These are phyloP conservation scores for Colletotrichum agaves DNA, from an alignment of 2,329 filamentous ascomycete species.

Conservation along the genomic window DNA sequence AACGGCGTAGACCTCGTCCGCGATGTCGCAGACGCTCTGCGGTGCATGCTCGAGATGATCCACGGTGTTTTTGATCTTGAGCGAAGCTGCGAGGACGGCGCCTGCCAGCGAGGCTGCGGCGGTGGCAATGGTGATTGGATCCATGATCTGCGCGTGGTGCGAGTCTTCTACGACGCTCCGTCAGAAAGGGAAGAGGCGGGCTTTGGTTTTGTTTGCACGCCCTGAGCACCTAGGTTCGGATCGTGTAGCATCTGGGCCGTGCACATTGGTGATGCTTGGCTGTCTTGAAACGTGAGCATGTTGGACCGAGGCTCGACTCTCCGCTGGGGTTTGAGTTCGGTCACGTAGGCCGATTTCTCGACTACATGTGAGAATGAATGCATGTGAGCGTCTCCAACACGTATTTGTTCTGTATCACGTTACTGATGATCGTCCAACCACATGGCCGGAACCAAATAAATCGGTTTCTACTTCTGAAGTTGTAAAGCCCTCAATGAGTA, in stretches of 20 bases:
- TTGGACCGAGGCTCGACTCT: conserved; percentile 10
- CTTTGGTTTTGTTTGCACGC: background rate
- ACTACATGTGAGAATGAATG: too few species aligned
- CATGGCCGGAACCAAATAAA: too few species aligned
- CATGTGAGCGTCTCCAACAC: background rate
- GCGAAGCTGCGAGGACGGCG: conserved; percentile 25
- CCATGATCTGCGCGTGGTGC: conserved; percentile 35
- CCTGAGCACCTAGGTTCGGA: background rate
- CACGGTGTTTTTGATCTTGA: conserved; percentile 30
- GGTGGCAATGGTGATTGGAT: conserved; percentile 43
- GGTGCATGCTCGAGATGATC: conserved; percentile 27
- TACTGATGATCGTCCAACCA: too few species aligned
- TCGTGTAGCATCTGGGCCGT: background rate
- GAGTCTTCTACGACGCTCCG: too few species aligned
- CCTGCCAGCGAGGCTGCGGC: conserved; percentile 31
- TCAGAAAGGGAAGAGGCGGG: too few species aligned
- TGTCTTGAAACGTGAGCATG: background rate
- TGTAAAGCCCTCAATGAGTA: too few species aligned
- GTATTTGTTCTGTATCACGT: too few species aligned
- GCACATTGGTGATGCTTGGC: background rate
- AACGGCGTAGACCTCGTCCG: conserved; percentile 32
- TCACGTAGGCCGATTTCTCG: too few species aligned
- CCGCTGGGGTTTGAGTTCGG: background rate
- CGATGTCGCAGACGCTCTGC: conserved; percentile 26
- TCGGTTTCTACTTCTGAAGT: too few species aligned